phyloP scores from a whole-genome alignment of 768 basidiomycete species.

The Sporobolomyces pararoseus region DNA sequence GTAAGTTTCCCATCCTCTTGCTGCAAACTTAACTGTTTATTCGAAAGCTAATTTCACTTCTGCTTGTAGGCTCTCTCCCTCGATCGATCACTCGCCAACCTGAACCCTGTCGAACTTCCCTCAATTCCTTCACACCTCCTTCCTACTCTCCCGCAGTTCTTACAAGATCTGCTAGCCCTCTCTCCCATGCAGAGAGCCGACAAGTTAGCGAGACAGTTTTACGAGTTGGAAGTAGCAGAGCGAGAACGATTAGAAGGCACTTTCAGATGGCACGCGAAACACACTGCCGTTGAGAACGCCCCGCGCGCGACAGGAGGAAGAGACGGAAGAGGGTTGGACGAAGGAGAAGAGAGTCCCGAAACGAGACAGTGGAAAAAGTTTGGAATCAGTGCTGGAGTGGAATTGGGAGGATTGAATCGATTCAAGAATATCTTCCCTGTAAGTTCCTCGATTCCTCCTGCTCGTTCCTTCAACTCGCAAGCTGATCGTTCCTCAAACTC shows the following conservation, averaged over 20 bases:
- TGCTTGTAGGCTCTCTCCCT: slow-evolving; percentile 40
- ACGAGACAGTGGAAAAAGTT: slow-evolving; percentile 58
- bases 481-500: not conserved
- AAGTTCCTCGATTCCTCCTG: not conserved
- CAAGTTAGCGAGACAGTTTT: slow-evolving; percentile 84
- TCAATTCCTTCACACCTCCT: slow-evolving; percentile 10
- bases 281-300: slow-evolving; percentile 47
- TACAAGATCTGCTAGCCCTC: slow-evolving; percentile 31
- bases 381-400: slow-evolving; percentile 90
- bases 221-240: slow-evolving; percentile 84
- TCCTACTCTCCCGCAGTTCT: slow-evolving; percentile 37
- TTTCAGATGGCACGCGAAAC: slow-evolving; percentile 81
- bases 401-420: slow-evolving; percentile 92
- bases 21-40: not conserved
- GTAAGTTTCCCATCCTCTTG: slow-evolving; percentile 21
- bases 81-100: slow-evolving; percentile 40
- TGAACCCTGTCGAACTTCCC: slow-evolving; percentile 40
- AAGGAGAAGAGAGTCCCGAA: slow-evolving; percentile 22
- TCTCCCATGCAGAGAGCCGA: slow-evolving; percentile 55
- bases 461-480: not conserved
- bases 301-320: not conserved
- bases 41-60: not conserved
- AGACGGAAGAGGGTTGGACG: slow-evolving; percentile 12
- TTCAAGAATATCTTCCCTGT: slow-evolving; percentile 98
- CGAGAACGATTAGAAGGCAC: slow-evolving; percentile 81